These are phyloP conservation scores for Amphirosellinia nigrospora DNA, from an alignment of 495 filamentous ascomycete genomes.

Conservation along the genomic window DNA sequence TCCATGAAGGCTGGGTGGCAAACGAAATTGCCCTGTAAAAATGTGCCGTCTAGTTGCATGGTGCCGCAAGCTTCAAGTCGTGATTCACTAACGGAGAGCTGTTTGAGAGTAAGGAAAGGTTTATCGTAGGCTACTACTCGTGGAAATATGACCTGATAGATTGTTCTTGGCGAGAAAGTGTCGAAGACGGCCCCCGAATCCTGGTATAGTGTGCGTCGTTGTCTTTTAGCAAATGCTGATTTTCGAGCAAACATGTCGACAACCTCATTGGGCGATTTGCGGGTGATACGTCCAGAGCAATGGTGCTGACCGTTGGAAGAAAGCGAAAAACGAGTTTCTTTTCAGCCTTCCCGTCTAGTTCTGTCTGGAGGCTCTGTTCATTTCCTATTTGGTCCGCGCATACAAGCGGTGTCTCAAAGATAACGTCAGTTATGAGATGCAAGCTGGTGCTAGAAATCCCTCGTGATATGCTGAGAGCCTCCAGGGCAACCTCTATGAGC, in stretches of 20 bases:
- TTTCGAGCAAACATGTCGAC: constrained; percentile 26
- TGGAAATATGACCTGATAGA: constrained; percentile 62
- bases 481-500: constrained; percentile 65
- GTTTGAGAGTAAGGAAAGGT: constrained; percentile 60
- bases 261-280: neutral
- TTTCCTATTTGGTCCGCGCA: constrained; percentile 48
- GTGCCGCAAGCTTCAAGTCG: constrained; percentile 61
- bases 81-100: constrained; percentile 63
- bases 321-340: neutral
- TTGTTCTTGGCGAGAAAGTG: constrained; percentile 56
- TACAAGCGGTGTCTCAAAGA: constrained; percentile 55
- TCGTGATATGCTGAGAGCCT: constrained; percentile 57
- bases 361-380: neutral
- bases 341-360: neutral
- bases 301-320: neutral
- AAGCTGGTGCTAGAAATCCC: constrained; percentile 48
- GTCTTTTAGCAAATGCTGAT: constrained; percentile 32
- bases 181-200: constrained; percentile 29
- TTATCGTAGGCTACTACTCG: constrained; percentile 61
- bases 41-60: constrained; percentile 54
- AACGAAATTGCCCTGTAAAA: constrained; percentile 56
- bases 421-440: constrained; percentile 46
- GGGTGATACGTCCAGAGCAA: neutral
- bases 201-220: constrained; percentile 34
- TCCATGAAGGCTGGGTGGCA: constrained; percentile 65